Conservation (phyloP, 305 asterid genomes). For the Fraxinus xanthoxyloides region DNA sequence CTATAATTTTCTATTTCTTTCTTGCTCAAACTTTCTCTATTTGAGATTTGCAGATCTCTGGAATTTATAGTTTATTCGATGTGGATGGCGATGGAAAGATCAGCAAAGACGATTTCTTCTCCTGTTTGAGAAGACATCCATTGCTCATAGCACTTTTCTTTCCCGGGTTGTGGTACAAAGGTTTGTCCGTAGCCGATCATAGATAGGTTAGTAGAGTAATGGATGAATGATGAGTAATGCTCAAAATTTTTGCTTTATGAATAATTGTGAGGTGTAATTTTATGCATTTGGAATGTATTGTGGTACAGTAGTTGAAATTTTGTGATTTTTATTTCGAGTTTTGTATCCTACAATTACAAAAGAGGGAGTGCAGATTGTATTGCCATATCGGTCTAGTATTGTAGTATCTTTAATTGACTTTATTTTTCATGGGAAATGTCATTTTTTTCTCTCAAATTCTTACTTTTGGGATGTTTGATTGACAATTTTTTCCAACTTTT, state of each 20-base stretch:
- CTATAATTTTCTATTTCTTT: not conserved
- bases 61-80: conserved; percentile 66
- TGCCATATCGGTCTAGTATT: not conserved
- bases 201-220: conserved; percentile 21
- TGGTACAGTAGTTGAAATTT: not conserved
- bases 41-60: conserved; percentile 46
- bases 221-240: not conserved
- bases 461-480: no score
- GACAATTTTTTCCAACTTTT: no score
- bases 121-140: conserved; percentile 63
- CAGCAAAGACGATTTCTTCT: conserved; percentile 58
- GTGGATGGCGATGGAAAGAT: conserved; percentile 61
- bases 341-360: conserved; percentile 17
- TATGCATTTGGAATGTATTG: conserved; percentile 9
- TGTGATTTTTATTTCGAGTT: conserved; percentile 5
- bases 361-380: not conserved
- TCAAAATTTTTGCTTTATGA: not conserved
- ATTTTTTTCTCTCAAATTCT: no score
- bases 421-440: no score
- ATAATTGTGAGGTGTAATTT: not conserved
- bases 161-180: conserved; percentile 37
- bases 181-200: conserved; percentile 22
- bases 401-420: no score
- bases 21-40: not conserved
- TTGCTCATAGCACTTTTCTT: conserved; percentile 72